Percentiles rank a stretch among this genome's conserved stretches.
These are phyloP conservation scores for Diplogelasinospora grovesii DNA, from an alignment of 495 filamentous ascomycete genomes.

Conservation along the genomic window DNA sequence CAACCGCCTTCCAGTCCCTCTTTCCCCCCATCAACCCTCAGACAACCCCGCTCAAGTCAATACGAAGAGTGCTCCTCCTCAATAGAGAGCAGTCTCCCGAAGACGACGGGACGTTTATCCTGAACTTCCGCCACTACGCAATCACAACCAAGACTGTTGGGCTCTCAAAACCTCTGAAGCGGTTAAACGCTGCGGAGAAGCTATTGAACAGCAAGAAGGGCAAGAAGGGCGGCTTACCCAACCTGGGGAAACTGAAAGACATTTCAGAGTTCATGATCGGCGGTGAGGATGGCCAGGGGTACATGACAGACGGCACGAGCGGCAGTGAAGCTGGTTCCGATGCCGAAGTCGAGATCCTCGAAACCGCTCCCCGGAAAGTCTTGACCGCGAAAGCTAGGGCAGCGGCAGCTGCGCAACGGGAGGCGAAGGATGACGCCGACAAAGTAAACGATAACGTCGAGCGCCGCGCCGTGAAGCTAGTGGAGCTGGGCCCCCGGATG, in stretches of 20 bases:
- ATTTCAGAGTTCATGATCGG: constrained; percentile 92
- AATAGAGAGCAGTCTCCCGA: constrained; percentile 61
- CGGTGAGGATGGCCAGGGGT: constrained; percentile 68
- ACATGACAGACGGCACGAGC: constrained; percentile 73
- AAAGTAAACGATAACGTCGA: constrained; percentile 47
- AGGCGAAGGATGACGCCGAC: constrained; percentile 24
- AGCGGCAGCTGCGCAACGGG: constrained; percentile 19
- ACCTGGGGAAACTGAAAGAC: constrained; percentile 84
- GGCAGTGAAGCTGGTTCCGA: constrained; percentile 92
- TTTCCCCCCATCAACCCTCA: constrained; percentile 96
- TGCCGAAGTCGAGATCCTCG: constrained; percentile 87
- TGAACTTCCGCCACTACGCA: constrained; percentile 90
- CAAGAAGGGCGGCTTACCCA: constrained; percentile 69
- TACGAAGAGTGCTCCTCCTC: constrained; percentile 80
- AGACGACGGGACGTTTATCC: constrained; percentile 66
- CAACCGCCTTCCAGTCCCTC: constrained; percentile 90
- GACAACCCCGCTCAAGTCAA: constrained; percentile 76
- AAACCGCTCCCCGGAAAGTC: constrained; percentile 64
- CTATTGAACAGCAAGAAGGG: constrained; percentile 49
- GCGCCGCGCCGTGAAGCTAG: constrained; percentile 81
- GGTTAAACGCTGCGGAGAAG: constrained; percentile 84
- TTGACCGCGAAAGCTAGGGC: constrained; percentile 53
- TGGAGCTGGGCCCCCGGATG: constrained; percentile 89
- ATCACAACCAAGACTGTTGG: constrained; percentile 85
- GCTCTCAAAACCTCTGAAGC: constrained; percentile 71